Conservation (phyloP, 2,329 filamentous ascomycete species). For the Trichophyton benhamiae region DNA sequence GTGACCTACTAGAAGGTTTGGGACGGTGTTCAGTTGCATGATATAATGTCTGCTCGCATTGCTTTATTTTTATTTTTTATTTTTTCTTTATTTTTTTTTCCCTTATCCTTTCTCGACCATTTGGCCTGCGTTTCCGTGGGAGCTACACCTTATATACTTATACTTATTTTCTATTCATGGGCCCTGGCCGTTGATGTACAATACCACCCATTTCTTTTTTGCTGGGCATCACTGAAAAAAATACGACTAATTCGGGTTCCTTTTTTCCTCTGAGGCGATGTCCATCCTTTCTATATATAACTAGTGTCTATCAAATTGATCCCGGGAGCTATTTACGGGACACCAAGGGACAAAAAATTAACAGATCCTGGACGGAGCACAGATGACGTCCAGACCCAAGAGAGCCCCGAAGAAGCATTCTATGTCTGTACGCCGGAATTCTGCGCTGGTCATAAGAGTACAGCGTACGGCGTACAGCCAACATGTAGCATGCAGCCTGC, state of each 20-base stretch:
- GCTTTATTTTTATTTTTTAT: too few relatives aligned
- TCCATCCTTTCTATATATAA: not conserved
- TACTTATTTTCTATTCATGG: not conserved
- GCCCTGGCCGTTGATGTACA: not conserved
- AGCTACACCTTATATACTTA: not conserved
- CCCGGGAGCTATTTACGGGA: not conserved
- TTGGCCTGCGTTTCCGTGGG: not conserved
- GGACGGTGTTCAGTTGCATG: conserved; percentile 15
- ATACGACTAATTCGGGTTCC: not conserved
- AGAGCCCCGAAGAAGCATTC: not conserved
- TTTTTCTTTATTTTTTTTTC: too few relatives aligned
- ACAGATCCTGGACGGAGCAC: not conserved
- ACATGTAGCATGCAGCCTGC: too few relatives aligned
- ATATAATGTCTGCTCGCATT: not conserved
- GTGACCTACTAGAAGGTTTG: conserved; percentile 37
- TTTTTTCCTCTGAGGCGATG: not conserved
- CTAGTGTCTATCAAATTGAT: too few relatives aligned
- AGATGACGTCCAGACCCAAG: not conserved
- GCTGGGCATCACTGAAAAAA: not conserved
- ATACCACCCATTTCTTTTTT: not conserved
- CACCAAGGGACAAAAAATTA: not conserved
- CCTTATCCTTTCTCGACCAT: too few relatives aligned
- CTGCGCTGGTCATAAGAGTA: not conserved
- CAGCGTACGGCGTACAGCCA: not conserved
- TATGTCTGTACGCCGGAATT: not conserved